Base-by-base conservation (phyloP, 2,329 filamentous ascomycete species). In the Mycogone perniciosa region DNA sequence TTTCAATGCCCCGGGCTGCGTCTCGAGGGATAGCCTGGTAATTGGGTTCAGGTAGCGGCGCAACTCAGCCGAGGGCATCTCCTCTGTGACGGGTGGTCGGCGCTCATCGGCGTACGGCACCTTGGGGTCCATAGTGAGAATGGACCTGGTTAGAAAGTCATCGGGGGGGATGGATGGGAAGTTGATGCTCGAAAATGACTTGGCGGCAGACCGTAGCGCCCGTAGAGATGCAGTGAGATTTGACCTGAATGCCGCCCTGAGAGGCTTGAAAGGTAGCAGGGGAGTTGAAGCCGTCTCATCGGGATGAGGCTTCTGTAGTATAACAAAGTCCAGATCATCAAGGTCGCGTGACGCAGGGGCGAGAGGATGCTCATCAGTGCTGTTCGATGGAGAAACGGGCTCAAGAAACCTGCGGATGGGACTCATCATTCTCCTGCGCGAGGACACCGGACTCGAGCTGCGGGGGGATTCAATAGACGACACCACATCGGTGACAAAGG, bases 41-140 rank as follows among this genome's bases (percentile, higher is more conserved):
- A 80, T 81, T 7, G 83, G 83, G 61, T 86, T 86, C 20, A 86
- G 72, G 59, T 86, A 86, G 43, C 83, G 80, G 40, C 83, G 80
- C 57, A 86, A 72, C 31, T 80, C 82, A 51, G 83, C 80, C 37
- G 81, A 84, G 8, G 83, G 83, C 56, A 82, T 80, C 60, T 85
- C 82, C 50, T 81, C 77, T 5, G 82, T 71, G 1, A 77, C 73
- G 4, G 81, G 81, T 4, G 83, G 83, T 57, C 82, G 76, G 44
- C 81, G 79, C 67, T 86, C 83, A 58, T 86, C 83, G 6, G 82
- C 81, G 61, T 82, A 86, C 1, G 82, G 82, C 13, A 85, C 80
- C 48, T 76, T 75, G 26, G 82, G 80, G 59, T 85, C 81, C 54
- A 86, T 82, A 26, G 82, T 82, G 48, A 86, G 74, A 59, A 86